Base-by-base conservation (phyloP, 192 early-diverging fungal species). In the Backusella australiensis region DNA sequence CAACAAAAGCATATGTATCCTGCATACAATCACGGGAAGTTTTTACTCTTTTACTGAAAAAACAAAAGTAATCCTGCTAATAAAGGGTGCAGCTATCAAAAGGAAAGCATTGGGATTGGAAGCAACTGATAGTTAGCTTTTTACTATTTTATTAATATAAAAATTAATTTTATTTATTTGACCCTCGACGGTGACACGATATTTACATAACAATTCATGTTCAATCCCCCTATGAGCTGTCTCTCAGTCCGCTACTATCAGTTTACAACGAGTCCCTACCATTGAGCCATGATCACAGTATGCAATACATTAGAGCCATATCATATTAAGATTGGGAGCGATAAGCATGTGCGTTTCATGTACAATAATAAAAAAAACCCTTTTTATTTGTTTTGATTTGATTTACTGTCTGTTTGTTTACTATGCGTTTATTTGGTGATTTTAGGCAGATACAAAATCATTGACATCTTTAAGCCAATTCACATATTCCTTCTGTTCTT, bases 401-500 rank as follows among this genome's bases (percentile, higher is more conserved):
- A 34, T 75, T 34, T 32, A 66, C 14, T 34, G n/a, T 38, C 35
- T 34, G n/a, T 69, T 35, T 38, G 7, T 36, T 69, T 38, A 35
- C 32, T 69, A 9, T 21, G 23, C 15, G 6, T 41, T 41, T 26
- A 41, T 19, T 66, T 66, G 35, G 7, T 14, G 39, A 26, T 14
- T 78, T 78, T 69, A 78, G n/a, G 89, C 85, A 36, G 87, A 80
- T 68, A 99, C 89, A 81, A 97, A 97, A 26, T 86, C 83, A 74
- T 89, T 90, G 71, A 97, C 90, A 39, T 90, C 88, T 73, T 91
- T 84, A 38, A 99, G 84, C 97, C 97, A 99, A 76, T 87, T 80
- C 15, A 89, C 79, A 82, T 99, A 99, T 88, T 99, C 97, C 73
- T 89, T 84, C 87, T 97, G 96, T 87, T 99, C 97, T 90, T 98